These are phyloP conservation scores for Coemansia aciculifera DNA, from an alignment of 192 early-diverging fungal genomes.

Conservation along the genomic window DNA sequence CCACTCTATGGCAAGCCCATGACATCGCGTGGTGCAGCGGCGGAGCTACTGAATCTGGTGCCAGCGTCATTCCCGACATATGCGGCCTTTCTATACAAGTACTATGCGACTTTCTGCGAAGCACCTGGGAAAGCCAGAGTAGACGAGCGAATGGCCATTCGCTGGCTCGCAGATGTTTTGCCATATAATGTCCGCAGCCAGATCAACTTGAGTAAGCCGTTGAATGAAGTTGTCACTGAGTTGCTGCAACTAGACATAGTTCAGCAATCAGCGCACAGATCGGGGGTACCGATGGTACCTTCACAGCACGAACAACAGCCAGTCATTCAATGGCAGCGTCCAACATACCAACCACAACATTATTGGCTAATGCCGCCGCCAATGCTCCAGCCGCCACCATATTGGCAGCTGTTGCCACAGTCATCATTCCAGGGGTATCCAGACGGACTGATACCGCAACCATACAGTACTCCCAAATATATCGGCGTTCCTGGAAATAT, in stretches of 20 bases:
- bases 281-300: background rate
- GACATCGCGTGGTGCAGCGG: background rate
- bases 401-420: background rate
- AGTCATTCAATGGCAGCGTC: background rate
- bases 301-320: background rate
- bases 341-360: background rate
- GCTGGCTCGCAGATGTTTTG: background rate
- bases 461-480: background rate
- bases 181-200: background rate
- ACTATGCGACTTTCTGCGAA: conserved; percentile 1
- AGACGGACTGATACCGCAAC: background rate
- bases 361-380: background rate
- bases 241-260: background rate
- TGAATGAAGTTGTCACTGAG: background rate
- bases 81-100: background rate
- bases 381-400: background rate
- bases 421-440: background rate
- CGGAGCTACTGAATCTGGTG: background rate
- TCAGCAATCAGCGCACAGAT: background rate
- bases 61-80: background rate
- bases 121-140: background rate
- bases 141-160: background rate
- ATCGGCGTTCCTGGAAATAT: background rate
- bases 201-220: background rate
- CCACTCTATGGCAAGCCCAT: background rate